Conservation (phyloP, 768 basidiomycete species). For the Rhodotorula sphaerocarpa region DNA sequence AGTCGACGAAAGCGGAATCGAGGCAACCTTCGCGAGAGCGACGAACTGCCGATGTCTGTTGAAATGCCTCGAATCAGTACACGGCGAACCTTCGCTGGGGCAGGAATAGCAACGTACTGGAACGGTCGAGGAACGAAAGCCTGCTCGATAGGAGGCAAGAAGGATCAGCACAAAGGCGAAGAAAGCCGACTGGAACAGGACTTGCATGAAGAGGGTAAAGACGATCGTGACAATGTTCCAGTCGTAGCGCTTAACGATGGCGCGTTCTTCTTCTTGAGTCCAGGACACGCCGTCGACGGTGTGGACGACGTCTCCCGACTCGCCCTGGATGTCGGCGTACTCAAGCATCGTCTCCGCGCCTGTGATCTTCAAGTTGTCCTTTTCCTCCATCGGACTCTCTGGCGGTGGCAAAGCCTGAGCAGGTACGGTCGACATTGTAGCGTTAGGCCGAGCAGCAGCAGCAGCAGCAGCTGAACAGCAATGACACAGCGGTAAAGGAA, state of each 20-base stretch:
- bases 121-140: constrained; percentile 16
- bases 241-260: not conserved
- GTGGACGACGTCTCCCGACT: not conserved
- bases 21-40: not conserved
- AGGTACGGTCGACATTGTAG: too few relatives aligned
- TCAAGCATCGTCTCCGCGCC: too few relatives aligned
- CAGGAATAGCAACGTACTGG: not conserved
- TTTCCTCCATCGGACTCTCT: too few relatives aligned
- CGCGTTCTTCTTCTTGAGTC: not conserved
- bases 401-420: too few relatives aligned
- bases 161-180: not conserved
- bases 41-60: constrained; percentile 22
- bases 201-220: constrained; percentile 6
- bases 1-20: not conserved
- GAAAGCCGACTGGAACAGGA: not conserved
- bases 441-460: too few relatives aligned
- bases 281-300: not conserved
- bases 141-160: not conserved
- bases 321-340: not conserved
- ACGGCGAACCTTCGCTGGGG: not conserved
- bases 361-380: too few relatives aligned
- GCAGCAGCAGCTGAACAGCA: too few relatives aligned
- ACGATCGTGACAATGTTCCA: not conserved
- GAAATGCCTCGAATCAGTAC: not conserved
- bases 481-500: too few relatives aligned